Base-by-base conservation (phyloP, 2,329 filamentous ascomycete genomes). In the Aspergillus candidus region DNA sequence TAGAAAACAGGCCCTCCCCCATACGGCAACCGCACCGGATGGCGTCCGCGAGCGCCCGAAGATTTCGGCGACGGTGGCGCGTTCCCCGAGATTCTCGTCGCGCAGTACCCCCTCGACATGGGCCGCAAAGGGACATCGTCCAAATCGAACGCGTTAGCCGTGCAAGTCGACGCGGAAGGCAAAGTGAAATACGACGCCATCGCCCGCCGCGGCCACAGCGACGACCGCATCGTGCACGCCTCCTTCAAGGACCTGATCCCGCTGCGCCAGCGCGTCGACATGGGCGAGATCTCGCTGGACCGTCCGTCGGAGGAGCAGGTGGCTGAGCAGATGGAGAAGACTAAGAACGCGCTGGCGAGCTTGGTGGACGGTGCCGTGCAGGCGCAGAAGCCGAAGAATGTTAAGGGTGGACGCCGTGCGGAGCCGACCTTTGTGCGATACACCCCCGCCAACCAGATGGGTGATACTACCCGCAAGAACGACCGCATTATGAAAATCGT, bases 401-500 rank as follows among this genome's bases (percentile, higher is more conserved):
- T 97, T 57, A 90, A 89, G 58, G 80, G 85, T 6, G 84, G 83
- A n/a, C 77, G 79, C 39, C 78, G 86, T 53, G 84, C 85, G 44
- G 91, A 95, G 47, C 83, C 93, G 5, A 97, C 91, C 0, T 98
- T 89, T 65, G 93, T 98, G 47, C 81, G 88, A 52, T 98, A 98
- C 63, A 97, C 90, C 12, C 93, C 93, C 4, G 88, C 90, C 34
- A 91, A 93, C 58, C 93, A 98, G 71, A 96, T 98, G 88, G 93
- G 93, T 11, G 88, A 89, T 65, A 80, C 74, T 17, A 82, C 79
- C 32, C 84, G 83, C 67, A 94, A 95, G 71, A 88, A 89, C 58
- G 90, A 97, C 59, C 83, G 93, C 11, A 95, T 98, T 53, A 94
- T 98, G 80, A 97, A 97, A 74, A 97, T 98, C 68, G 88, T 96